These are phyloP conservation scores for Camelina neglecta DNA, from an alignment of 345 rosid species.

Conservation along the genomic window DNA sequence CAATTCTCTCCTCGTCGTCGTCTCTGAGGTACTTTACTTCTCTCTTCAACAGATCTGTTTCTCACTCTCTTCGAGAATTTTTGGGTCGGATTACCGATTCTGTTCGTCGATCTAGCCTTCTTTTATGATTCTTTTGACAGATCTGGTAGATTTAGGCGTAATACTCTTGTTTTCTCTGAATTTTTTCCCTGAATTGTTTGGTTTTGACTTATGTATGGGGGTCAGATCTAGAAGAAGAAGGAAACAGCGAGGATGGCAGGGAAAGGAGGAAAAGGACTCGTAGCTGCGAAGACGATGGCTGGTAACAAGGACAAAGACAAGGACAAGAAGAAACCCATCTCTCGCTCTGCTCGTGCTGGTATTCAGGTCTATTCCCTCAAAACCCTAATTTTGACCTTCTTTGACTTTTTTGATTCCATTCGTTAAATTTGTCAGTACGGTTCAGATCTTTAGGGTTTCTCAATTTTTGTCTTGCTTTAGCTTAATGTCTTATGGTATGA, in stretches of 20 bases:
- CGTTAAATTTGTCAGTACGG: background rate
- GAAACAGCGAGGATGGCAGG: slow-evolving; percentile 67
- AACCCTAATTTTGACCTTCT: slow-evolving; percentile 32
- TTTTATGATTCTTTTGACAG: background rate
- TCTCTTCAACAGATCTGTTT: slow-evolving; percentile 15
- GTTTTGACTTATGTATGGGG: background rate
- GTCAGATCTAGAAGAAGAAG: slow-evolving; percentile 23
- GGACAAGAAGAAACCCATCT: slow-evolving; percentile 81
- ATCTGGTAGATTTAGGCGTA: background rate
- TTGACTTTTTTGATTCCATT: background rate
- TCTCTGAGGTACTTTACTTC: slow-evolving; percentile 20
- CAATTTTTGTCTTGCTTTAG: background rate
- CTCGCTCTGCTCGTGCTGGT: slow-evolving; percentile 97
- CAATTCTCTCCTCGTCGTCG: slow-evolving; percentile 1
- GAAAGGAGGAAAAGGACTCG: slow-evolving; percentile 90
- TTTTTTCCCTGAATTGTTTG: background rate
- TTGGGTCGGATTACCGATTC: background rate
- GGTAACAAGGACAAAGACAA: slow-evolving; percentile 84
- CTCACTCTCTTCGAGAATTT: background rate
- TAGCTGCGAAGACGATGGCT: slow-evolving; percentile 83
- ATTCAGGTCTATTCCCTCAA: slow-evolving; percentile 62
- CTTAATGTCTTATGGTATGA: background rate
- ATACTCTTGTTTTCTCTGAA: background rate
- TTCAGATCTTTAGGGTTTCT: background rate
- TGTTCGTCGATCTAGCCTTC: background rate